Evolutionary conservation across 306 rosid species (phyloP).

Genomic region (Begonia peltatifolia): DNA sequence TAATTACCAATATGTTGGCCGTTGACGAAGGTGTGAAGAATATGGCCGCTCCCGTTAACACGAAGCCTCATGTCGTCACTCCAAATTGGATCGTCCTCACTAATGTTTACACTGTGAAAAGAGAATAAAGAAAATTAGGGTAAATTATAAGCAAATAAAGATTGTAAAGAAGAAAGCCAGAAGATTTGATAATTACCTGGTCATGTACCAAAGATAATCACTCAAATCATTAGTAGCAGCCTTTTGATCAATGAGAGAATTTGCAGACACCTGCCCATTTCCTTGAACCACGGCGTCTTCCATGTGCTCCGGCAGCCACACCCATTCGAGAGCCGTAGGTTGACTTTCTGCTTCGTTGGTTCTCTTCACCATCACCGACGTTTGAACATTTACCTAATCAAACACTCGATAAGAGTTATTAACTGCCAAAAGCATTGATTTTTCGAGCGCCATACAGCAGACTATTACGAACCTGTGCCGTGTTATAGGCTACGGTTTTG

Average conservation of each 20-base stretch:
- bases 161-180: too few relatives aligned
- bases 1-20: slow-evolving; percentile 33
- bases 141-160: neutral
- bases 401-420: neutral
- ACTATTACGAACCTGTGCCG: slow-evolving; percentile 27
- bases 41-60: slow-evolving; percentile 31
- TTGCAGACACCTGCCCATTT: slow-evolving; percentile 6
- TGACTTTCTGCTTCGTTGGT: slow-evolving; percentile 23
- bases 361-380: slow-evolving; percentile 27
- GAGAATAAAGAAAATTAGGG: neutral
- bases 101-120: slow-evolving; percentile 16
- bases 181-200: slow-evolving; percentile 17
- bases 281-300: slow-evolving; percentile 13
- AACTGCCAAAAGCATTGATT: neutral
- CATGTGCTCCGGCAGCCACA: slow-evolving; percentile 36
- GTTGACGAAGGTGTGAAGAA: slow-evolving; percentile 31
- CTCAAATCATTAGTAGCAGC: slow-evolving; percentile 22
- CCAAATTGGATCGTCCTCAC: slow-evolving; percentile 29
- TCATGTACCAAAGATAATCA: slow-evolving; percentile 54
- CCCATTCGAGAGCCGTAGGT: slow-evolving; percentile 26
- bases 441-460: neutral
- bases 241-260: slow-evolving; percentile 31
- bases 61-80: slow-evolving; percentile 19
- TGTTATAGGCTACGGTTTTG: slow-evolving; percentile 29
- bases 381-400: slow-evolving; percentile 39